Evolutionary conservation across 208 protist genomes (phyloP), one percentile per base, ranked within the genome.

Genomic region (Trypanosoma lewisi): DNA sequence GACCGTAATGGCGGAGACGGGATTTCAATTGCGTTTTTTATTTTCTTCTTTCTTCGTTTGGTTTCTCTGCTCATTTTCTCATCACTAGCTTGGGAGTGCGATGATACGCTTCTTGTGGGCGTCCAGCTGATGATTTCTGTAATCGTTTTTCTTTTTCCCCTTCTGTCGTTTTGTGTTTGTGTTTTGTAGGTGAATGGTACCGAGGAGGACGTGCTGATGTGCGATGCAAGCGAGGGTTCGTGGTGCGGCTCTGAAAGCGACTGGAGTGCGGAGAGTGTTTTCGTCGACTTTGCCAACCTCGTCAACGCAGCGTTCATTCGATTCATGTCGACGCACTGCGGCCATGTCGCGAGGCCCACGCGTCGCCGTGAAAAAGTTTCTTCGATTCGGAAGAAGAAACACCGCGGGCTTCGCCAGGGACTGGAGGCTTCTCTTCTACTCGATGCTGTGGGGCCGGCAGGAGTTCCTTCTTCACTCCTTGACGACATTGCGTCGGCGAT

Each of bases 401-500:
- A 3, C 42, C 39, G 8, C 42, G 64, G 31, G 34, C 44, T 28
- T 61, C 72, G 11, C 48, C 77, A 27, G 25, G 12, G 9, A 55
- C 67, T 49, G 66, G 51, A 51, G 25, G 27, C 49, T 4, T 21
- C 42, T 16, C 42, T 62, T 19, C 37, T 51, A 33, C 21, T 37
- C 2, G 37, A 31, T 19, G 14, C 39, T 3, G n/a, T 17, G 11
- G 28, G n/a, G 25, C 17, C 23, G 9, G 7, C 16, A n/a, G 42
- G 42, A 48, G 56, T 62, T 1, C 33, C 56, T 16, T 36, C 56
- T 37, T 30, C 42, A 16, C 28, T 80, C 36, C 63, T 76, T 34
- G 51, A 53, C 8, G 41, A 44, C 6, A 72, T 87, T 28, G 62
- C 52, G 30, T 54, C 54, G 27, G 64, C 62, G 23, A 45, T 81